Evolutionary conservation across 2,329 filamentous ascomycete species (phyloP), one percentile per base, ranked within the genome.

Genomic region (Fusarium sororula): DNA sequence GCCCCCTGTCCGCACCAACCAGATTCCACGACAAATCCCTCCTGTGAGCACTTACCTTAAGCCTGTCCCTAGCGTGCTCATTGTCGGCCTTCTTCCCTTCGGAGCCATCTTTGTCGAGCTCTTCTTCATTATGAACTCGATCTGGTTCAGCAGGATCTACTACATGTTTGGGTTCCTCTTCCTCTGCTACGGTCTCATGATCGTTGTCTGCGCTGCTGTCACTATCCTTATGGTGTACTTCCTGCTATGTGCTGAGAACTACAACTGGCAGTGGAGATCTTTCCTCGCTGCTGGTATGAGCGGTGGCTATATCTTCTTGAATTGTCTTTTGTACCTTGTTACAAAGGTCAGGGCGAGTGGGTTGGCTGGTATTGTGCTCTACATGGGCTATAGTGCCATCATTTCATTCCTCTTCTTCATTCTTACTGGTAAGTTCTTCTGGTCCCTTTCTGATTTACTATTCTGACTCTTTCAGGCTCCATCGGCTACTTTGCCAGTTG

Each of bases 111-210:
- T 98, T 76, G 95, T 98, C 53, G 96, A 99, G 85, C 91, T 99
- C 6, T 98, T 98, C 88, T 98, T 98, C 84, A 98, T 99, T 86
- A 97, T 99, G 94, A 97, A 92, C 84, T 97, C 94, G 32, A 96
- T 99, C 81, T 99, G 96, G 96, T 98, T 97, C 84, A 96, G 92
- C 86, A 94, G 96, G 84, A 96, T 99, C 75, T 99, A 99, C 88
- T 99, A 99, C 89, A 99, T 99, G 96, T 99, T 99, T 79, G 96
- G 96, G 28, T 99, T 99, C 88, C 87, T 99, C 41, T 99, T 99
- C 87, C 89, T 99, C 64, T 98, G 95, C 87, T 99, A 98, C 80
- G 95, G 94, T 17, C 89, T 99, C 56, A 98, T 99, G 95, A 94
- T 98, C 77, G 93, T 98, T 78, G 98, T 96, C 3, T 95, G 93